Evolutionary conservation across 1,139 yeast species (phyloP), one percentile per base, ranked within the genome.

Genomic region (Debaryomyces sp.): DNA sequence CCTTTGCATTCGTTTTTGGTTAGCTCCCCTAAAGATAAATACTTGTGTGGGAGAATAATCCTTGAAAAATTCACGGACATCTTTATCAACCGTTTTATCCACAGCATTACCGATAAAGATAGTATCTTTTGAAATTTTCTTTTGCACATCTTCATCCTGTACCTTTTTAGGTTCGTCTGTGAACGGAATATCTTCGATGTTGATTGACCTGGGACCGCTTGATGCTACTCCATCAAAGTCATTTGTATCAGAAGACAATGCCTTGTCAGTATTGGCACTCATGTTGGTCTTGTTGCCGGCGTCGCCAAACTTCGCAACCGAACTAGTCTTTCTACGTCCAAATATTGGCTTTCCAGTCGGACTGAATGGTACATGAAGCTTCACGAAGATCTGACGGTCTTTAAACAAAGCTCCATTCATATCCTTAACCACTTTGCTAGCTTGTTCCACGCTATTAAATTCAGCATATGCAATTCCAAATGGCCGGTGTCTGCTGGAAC

Each of bases 381-480:
- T 73, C 26, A 77, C 66, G 44, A 59, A 59, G 30, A 79, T 52
- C 8, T 60, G 59, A 39, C 83, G 69, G 15, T 70, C 72, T 49
- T 72, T 67, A 60, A 71, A 77, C 35, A 50, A 62, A 34, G 58
- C 59, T 6, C 81, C 80, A 55, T 78, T 67, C 48, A 80, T 63
- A 18, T 67, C 66, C 6, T 63, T 61, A 36, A 77, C 69, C 3
- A 76, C 89, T 23, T 65, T 64, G 32, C 69, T 70, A 2, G 87
- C 87, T 50, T 70, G 77, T 26, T 78, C 84, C 15, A 66, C 62
- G 34, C 72, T 61, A n/a, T 64, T 69, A 55, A 86, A 82, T 47
- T 82, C 88, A 24, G 80, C 88, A 63, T 84, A 86, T 0, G 87
- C 91, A 53, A 81, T 76, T 1, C 91, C 90, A 49, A 82, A 67